These are phyloP conservation scores for Skeletonema potamos DNA, from an alignment of 108 stramenopile species.

Conservation along the genomic window DNA sequence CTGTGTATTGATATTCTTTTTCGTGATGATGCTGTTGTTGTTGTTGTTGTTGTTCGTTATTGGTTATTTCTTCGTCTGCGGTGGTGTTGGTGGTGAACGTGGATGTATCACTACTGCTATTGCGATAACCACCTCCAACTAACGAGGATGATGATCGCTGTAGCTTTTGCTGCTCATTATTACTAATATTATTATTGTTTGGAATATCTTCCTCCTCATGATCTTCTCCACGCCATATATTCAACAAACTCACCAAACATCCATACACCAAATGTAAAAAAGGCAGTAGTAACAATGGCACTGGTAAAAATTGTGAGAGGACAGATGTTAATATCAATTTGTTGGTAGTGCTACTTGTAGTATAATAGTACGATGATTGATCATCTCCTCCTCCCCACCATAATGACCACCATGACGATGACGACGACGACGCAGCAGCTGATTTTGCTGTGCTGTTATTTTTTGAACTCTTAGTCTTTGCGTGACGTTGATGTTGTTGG, in stretches of 20 bases:
- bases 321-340: not conserved
- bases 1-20: not conserved
- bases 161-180: no score
- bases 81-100: no score
- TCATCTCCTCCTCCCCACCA: no score
- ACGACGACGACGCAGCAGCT: not conserved
- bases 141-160: no score
- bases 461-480: no score
- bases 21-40: not conserved
- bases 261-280: not conserved
- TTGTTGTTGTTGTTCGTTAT: no score
- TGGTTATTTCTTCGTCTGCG: no score
- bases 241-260: not conserved
- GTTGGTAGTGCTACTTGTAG: not conserved
- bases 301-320: not conserved
- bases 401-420: not conserved
- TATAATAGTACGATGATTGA: not conserved
- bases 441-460: not conserved
- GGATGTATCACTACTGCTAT: no score
- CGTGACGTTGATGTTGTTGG: no score
- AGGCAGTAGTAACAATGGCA: not conserved
- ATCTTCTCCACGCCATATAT: not conserved
- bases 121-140: no score
- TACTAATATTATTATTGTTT: no score
- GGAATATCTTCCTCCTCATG: not conserved